A percentile compares a stretch with the other conserved stretches of the same genome.
Conservation (phyloP, 495 filamentous ascomycete genomes). For the Xylaria grammica region DNA sequence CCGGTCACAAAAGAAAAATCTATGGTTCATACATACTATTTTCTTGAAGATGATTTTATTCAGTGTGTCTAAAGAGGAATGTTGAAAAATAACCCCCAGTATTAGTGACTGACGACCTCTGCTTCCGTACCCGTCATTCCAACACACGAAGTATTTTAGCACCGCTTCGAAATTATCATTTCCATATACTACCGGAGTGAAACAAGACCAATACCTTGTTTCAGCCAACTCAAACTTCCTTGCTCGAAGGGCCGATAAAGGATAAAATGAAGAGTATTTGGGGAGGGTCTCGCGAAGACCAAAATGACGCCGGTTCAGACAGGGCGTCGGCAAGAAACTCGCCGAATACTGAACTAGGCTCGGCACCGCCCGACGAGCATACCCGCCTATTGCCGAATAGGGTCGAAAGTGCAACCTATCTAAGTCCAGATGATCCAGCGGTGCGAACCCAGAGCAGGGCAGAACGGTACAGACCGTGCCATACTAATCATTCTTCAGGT, state of each 20-base stretch:
- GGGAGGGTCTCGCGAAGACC: slow-evolving; percentile 35
- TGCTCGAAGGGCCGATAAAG: slow-evolving; percentile 22
- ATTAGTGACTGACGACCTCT: background rate
- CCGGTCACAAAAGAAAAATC: background rate
- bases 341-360: slow-evolving; percentile 25
- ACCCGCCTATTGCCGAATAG: slow-evolving; percentile 72
- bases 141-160: background rate
- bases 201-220: background rate
- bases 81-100: background rate
- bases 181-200: background rate
- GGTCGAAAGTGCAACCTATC: slow-evolving; percentile 61
- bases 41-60: background rate
- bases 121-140: background rate
- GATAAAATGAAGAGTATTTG: slow-evolving; percentile 50
- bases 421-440: slow-evolving; percentile 94
- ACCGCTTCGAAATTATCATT: background rate
- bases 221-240: slow-evolving; percentile 2
- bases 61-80: background rate
- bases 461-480: background rate
- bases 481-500: slow-evolving; percentile 59
- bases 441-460: slow-evolving; percentile 53
- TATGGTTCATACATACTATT: background rate
- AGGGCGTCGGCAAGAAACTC: slow-evolving; percentile 21
- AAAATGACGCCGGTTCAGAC: slow-evolving; percentile 31
- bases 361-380: slow-evolving; percentile 64